Percentiles rank a stretch among this genome's conserved stretches.
Evolutionary conservation across 2,329 filamentous ascomycete species (phyloP).

Genomic region (Sclerotinia glacialis): DNA sequence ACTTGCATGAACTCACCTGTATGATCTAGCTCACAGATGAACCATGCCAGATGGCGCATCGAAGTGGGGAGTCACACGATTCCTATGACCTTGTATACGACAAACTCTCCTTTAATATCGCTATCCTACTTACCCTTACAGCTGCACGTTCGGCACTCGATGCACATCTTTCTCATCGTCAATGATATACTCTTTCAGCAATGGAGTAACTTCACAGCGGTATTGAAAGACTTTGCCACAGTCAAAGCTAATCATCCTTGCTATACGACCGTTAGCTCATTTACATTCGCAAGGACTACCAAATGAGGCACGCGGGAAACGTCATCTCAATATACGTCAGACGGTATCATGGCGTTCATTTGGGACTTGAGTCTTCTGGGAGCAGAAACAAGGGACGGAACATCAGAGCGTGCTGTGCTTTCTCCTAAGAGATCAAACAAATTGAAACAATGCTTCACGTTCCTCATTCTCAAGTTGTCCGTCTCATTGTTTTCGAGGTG

Average conservation of each 20-base stretch:
- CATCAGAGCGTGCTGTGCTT: not conserved
- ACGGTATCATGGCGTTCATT: not conserved
- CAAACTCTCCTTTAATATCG: not conserved
- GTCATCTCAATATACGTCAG: not conserved
- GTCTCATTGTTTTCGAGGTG: not conserved
- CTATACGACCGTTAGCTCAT: not conserved
- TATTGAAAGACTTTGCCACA: not conserved
- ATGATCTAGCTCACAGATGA: slow-evolving; percentile 5
- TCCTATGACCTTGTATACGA: not conserved
- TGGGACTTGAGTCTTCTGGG: not conserved
- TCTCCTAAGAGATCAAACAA: not conserved
- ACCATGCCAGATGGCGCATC: not conserved
- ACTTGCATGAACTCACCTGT: not conserved
- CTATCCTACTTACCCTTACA: not conserved
- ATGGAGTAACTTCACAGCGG: not conserved
- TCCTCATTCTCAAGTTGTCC: not conserved
- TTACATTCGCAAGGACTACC: not conserved
- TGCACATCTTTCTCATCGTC: not conserved
- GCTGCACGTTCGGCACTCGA: not conserved
- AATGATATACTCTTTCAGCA: not conserved
- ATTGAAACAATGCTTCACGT: not conserved
- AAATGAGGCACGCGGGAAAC: not conserved
- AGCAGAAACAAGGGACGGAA: not conserved
- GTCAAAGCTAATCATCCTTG: not conserved
- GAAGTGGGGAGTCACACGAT: not conserved